Evolutionary conservation across 2,329 filamentous ascomycete species (phyloP).

Genomic region (Lachnellula willkommii): DNA sequence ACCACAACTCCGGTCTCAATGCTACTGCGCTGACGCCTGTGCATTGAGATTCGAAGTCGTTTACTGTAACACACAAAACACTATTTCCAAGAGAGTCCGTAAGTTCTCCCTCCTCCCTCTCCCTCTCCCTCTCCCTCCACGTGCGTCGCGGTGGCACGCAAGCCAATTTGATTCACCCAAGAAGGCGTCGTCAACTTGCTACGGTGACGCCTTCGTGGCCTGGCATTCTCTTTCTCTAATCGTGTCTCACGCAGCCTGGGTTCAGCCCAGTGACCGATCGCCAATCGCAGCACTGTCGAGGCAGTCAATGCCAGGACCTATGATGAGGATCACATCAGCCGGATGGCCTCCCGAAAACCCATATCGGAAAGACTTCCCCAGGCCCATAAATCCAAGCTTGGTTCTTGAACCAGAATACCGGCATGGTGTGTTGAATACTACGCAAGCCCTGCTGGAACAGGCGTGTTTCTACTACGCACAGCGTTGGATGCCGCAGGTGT

Average conservation of each 20-base stretch:
- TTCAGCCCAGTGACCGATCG: no score
- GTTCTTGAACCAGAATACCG: background rate
- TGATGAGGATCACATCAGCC: background rate
- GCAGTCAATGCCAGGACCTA: background rate
- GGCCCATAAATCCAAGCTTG: background rate
- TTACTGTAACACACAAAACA: background rate
- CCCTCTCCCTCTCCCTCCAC: background rate
- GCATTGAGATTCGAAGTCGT: no score
- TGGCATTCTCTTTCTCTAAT: background rate
- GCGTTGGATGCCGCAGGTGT: background rate
- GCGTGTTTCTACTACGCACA: conserved; percentile 1
- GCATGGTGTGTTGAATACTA: background rate
- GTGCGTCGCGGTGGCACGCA: background rate
- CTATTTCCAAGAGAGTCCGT: background rate
- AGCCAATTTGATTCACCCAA: background rate
- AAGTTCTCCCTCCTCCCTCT: background rate
- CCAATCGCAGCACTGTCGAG: no score
- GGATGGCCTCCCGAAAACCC: background rate
- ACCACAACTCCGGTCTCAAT: no score
- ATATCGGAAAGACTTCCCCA: background rate
- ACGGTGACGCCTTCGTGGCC: background rate
- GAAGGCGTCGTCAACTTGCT: background rate
- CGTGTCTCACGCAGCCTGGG: background rate
- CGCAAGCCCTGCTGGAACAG: conserved; percentile 6
- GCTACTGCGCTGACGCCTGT: no score